Evolutionary conservation across 257 asterid species (phyloP).

Genomic region (Scutellaria baicalensis): DNA sequence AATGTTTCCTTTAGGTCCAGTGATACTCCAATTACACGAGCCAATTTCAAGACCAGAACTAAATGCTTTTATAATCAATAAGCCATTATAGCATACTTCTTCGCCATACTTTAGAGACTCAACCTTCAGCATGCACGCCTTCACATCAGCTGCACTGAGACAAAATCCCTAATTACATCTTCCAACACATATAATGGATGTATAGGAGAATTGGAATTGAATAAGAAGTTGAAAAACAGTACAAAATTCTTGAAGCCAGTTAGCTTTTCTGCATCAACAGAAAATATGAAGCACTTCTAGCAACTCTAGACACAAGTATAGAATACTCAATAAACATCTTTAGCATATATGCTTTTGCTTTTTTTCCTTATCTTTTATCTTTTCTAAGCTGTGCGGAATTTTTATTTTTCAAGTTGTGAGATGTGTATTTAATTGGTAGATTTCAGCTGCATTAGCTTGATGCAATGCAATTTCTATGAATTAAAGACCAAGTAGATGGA

Average conservation of each 20-base stretch:
- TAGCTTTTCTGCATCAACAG: background rate
- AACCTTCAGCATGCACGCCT: conserved; percentile 66
- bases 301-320: background rate
- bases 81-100: conserved; percentile 85
- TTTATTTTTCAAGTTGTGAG: background rate
- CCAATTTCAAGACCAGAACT: conserved; percentile 95
- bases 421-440: background rate
- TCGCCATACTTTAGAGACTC: conserved; percentile 70
- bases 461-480: background rate
- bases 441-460: background rate
- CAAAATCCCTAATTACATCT: conserved; percentile 24
- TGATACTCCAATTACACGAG: conserved; percentile 79
- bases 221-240: background rate
- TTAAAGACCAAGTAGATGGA: background rate
- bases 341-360: background rate
- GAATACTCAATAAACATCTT: background rate
- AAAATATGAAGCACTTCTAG: background rate
- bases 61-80: conserved; percentile 52
- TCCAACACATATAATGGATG: conserved; percentile 1
- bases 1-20: conserved; percentile 50
- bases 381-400: background rate
- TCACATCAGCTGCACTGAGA: conserved; percentile 95
- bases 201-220: background rate
- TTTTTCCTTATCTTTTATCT: background rate
- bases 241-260: background rate